Conservation (phyloP, 345 rosid genomes). For the Acer negundo region DNA sequence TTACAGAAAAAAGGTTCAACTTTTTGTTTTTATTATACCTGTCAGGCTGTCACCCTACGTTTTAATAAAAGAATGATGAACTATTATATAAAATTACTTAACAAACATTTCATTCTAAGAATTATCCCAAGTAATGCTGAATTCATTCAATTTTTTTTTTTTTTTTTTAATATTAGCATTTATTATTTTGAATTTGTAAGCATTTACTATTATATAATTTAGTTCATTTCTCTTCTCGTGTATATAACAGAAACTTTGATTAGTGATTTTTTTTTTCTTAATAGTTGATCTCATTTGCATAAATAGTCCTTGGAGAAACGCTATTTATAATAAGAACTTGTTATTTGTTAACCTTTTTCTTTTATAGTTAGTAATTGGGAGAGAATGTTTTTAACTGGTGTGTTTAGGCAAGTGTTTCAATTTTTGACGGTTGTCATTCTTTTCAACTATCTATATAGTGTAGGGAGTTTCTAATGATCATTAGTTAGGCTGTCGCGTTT, state of each 20-base stretch:
- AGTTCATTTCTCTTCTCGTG: background rate
- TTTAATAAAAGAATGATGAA: background rate
- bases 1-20: too few species aligned
- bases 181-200: constrained; percentile 1
- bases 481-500: constrained; percentile 27
- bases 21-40: too few species aligned
- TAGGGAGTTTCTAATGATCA: background rate
- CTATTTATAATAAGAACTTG: background rate
- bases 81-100: background rate
- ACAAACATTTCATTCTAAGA: too few species aligned
- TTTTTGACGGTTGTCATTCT: constrained; percentile 29
- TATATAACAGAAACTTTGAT: too few species aligned
- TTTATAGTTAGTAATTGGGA: background rate
- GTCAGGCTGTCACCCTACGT: background rate
- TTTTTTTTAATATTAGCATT: background rate
- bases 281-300: background rate
- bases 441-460: constrained; percentile 19
- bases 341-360: background rate
- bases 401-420: constrained; percentile 22
- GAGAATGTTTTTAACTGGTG: background rate
- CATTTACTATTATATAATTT: background rate
- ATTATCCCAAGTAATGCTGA: background rate
- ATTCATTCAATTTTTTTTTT: background rate
- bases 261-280: background rate
- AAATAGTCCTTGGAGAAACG: background rate